Evolutionary conservation across 169 alveolate genomes (phyloP), one percentile per base, ranked within the genome.

Genomic region (Plasmodium vivax): DNA sequence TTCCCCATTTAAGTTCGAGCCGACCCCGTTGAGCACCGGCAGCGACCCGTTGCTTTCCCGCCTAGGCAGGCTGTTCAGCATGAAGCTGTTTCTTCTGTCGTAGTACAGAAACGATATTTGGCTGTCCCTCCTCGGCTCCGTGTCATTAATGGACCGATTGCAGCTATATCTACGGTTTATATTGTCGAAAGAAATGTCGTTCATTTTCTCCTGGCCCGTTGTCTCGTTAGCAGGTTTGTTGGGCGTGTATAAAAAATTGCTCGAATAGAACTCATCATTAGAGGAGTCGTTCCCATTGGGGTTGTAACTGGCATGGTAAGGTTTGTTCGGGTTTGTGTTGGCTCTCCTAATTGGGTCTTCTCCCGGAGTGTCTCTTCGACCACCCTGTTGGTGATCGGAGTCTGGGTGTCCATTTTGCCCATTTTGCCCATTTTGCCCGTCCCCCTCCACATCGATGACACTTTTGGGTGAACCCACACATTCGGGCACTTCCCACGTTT

Each of bases 171-270:
- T 58, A 14, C 90, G 38, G 68, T 77, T 58, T 36, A 88, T 45
- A 73, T 88, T 88, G 68, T 88, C 83, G 47, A 88, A 88, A 5
- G 91, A 80, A 34, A 88, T 88, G 74, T 88, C 88, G 83, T 88
- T 88, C 5, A 23, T 80, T 47, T 80, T 88, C 0, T 88, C 71
- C 19, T 88, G 82, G 2, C 38, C 43, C 14, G 30, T 34, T n/a
- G 14, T 23, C 47, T 80, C 85, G 19, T 34, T 38, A 62, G 82
- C 30, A 19, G 83, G 12, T 36, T 90, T 90, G 32, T 79, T 90
- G 23, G 94, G 94, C 16, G 94, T 90, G 45, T 92, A 92, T 72
- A 92, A 92, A 92, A 92, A 92, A 74, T 82, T 92, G 30, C 72
- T 92, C 8, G 92, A 73, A 56, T 72, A 92, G 23, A 54, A 82